These are phyloP conservation scores for Coemansia umbellata DNA, from an alignment of 192 early-diverging fungal genomes.

Conservation along the genomic window DNA sequence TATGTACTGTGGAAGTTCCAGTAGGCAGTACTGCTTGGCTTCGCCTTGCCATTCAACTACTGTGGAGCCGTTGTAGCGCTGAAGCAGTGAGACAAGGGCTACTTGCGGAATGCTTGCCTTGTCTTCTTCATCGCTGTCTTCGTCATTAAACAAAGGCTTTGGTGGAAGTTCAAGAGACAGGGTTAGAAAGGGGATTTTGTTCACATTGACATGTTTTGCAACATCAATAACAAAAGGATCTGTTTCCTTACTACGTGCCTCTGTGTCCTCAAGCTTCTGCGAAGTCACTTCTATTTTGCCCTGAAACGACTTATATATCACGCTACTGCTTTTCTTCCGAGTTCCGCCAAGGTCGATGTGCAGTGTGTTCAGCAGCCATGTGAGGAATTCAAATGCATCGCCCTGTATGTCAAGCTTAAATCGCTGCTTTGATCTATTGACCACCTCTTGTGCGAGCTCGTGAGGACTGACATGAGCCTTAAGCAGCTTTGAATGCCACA, in stretches of 20 bases:
- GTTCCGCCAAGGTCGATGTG: slow-evolving; percentile 83
- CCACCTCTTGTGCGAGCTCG: slow-evolving; percentile 91
- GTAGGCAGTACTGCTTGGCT: slow-evolving; percentile 70
- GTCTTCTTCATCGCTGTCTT: slow-evolving; percentile 74
- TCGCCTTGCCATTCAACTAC: slow-evolving; percentile 49
- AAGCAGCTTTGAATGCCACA: slow-evolving; percentile 90
- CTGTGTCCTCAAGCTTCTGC: slow-evolving; percentile 55
- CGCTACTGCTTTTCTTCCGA: slow-evolving; percentile 67
- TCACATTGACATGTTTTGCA: slow-evolving; percentile 15
- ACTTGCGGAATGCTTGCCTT: slow-evolving; percentile 79
- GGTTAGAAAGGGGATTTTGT: slow-evolving; percentile 71
- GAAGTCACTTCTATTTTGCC: slow-evolving; percentile 76
- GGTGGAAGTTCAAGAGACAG: slow-evolving; percentile 88
- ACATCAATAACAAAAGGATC: slow-evolving; percentile 13
- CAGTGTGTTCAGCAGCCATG: slow-evolving; percentile 89
- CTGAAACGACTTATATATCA: slow-evolving; percentile 81
- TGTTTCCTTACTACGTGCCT: slow-evolving; percentile 19
- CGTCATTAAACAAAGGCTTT: slow-evolving; percentile 85
- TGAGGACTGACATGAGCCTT: slow-evolving; percentile 96
- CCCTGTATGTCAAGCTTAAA: slow-evolving; percentile 77
- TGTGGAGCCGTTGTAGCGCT: slow-evolving; percentile 80
- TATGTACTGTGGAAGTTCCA: slow-evolving; percentile 74
- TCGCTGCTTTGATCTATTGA: slow-evolving; percentile 69
- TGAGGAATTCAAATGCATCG: slow-evolving; percentile 83
- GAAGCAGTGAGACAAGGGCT: slow-evolving; percentile 70